These are phyloP conservation scores for Alternaria tenuissima DNA, from an alignment of 2,329 filamentous ascomycete species.

Conservation along the genomic window DNA sequence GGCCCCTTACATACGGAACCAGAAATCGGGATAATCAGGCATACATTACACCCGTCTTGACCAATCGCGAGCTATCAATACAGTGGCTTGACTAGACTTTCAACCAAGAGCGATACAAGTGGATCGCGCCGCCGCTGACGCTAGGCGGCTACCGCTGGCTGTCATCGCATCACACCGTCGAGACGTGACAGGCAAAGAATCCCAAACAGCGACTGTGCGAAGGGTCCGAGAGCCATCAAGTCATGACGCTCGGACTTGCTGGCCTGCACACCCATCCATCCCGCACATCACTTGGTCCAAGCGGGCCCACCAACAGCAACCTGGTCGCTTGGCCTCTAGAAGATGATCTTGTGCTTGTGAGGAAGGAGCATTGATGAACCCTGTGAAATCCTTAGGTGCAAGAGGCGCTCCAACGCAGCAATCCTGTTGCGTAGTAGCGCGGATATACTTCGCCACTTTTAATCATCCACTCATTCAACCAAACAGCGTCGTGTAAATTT, in stretches of 20 bases:
- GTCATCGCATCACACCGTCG: constrained; percentile 30
- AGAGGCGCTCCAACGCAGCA: constrained; percentile 35
- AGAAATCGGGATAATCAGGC: constrained; percentile 13
- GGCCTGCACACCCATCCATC: constrained; percentile 49
- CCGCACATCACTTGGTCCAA: constrained; percentile 52
- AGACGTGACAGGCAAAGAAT: constrained; percentile 28
- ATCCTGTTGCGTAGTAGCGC: constrained; percentile 43
- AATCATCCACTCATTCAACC: constrained; percentile 47
- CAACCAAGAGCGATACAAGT: constrained; percentile 21
- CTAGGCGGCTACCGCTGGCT: constrained; percentile 39
- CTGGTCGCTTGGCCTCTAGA: constrained; percentile 24
- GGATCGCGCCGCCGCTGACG: constrained; percentile 33
- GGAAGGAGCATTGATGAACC: constrained; percentile 35
- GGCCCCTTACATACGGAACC: constrained; percentile 26
- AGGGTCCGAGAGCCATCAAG: constrained; percentile 28
- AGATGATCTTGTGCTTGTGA: constrained; percentile 28
- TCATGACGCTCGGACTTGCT: constrained; percentile 30
- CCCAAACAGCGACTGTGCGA: constrained; percentile 27
- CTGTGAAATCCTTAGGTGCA: constrained; percentile 43
- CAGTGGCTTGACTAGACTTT: constrained; percentile 14
- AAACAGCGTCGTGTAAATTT: constrained; percentile 45
- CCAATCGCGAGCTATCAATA: constrained; percentile 4
- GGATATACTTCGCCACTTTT: constrained; percentile 50
- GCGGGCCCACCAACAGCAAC: constrained; percentile 43
- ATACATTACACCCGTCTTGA: constrained; percentile 12